Evolutionary conservation across 2,329 filamentous ascomycete genomes (phyloP), one percentile per base, ranked within the genome.

Genomic region (Hypoxylon sp.): DNA sequence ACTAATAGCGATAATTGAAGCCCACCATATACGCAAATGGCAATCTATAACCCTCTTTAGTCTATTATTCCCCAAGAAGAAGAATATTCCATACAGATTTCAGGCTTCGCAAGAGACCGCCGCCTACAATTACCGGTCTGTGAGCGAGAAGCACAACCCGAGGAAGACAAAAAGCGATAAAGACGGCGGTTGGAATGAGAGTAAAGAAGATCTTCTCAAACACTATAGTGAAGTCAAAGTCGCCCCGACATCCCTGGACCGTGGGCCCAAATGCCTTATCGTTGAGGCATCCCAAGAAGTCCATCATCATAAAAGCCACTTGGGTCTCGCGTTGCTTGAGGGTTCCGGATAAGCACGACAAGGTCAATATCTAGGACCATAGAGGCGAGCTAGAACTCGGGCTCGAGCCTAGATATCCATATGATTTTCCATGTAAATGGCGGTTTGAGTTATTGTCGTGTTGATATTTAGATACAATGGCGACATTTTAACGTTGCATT

Each of bases 171-270:
- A 78, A 55, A 0, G 76, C 69, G n/a, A 82, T 67, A 32, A 84
- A 83, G 0, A 82, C 54, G 1, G 77, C 69, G 0, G 78, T 71
- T 0, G 83, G 83, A 4, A 84, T 73, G 12, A 84, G 76, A 2
- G 78, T 76, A 12, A 85, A 76, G 58, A 85, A 78, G 4, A 83
- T 76, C 19, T 80, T 76, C 70, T 85, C 83, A 61, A 86, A 85
- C 27, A 77, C 78, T 51, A 85, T 75, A 2, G 83, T 85, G 63
- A 85, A 84, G 70, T 85, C 83, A 58, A 85, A 85, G 60, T 83
- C 78, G 55, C 75, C 78, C 2, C 83, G 81, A 55, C 83, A 85
- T 27, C 80, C 81, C 14, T 67, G 71, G 14, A 85, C 81, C 6
- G 74, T 68, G 0, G 83, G 83, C 1, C 83, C 83, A 32, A 84